Evolutionary conservation across 352 stramenopile species (phyloP).

Genomic region (Phytophthora chlamydospora): DNA sequence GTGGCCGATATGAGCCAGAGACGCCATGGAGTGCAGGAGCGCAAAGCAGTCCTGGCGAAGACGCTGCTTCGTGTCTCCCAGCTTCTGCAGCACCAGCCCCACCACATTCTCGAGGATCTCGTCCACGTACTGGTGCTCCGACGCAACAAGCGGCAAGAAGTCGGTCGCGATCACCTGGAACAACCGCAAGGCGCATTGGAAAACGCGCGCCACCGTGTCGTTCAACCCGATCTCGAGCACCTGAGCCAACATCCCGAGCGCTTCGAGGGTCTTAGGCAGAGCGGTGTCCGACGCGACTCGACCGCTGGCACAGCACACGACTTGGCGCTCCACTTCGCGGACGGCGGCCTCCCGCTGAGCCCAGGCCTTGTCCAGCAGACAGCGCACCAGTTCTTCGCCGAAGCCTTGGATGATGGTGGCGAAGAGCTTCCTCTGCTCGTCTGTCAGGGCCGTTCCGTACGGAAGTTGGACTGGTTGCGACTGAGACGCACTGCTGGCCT

Average conservation of each 20-base stretch:
- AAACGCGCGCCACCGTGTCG: conserved; percentile 78
- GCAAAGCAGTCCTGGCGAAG: conserved; percentile 77
- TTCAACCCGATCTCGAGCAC: conserved; percentile 74
- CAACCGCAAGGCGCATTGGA: conserved; percentile 75
- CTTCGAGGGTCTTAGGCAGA: conserved; percentile 63
- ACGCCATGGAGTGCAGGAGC: conserved; percentile 66
- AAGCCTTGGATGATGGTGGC: conserved; percentile 59
- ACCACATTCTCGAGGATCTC: conserved; percentile 70
- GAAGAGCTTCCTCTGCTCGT: conserved; percentile 62
- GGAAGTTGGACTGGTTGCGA: conserved; percentile 55
- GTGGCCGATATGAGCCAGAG: conserved; percentile 62
- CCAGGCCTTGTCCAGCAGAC: conserved; percentile 83
- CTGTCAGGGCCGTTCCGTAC: conserved; percentile 73
- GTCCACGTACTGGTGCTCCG: conserved; percentile 53
- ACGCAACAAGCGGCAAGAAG: conserved; percentile 66
- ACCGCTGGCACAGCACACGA: conserved; percentile 59
- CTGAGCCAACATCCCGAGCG: conserved; percentile 59
- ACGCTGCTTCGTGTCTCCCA: conserved; percentile 80
- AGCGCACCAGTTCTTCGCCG: conserved; percentile 76
- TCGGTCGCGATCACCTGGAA: conserved; percentile 75
- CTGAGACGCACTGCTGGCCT: conserved; percentile 22
- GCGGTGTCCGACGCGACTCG: conserved; percentile 48
- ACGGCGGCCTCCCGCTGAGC: conserved; percentile 75
- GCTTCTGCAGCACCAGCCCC: conserved; percentile 68
- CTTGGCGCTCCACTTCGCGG: conserved; percentile 73